A percentile compares a stretch with the other conserved stretches of the same genome.
Conservation (phyloP, 805 yeast species). For the Candida corydali region DNA sequence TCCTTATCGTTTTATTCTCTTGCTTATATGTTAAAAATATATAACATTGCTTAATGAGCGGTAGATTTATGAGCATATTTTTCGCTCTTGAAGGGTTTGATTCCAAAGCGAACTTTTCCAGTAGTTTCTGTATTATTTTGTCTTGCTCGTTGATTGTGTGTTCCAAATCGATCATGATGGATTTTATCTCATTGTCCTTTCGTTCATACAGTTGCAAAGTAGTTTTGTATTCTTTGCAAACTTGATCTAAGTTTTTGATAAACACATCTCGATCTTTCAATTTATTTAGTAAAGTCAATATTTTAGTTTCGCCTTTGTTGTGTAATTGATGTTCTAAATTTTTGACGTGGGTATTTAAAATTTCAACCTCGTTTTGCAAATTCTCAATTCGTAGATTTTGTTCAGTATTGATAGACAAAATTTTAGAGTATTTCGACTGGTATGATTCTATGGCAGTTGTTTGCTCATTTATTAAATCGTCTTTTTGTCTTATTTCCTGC, state of each 20-base stretch:
- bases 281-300: slow-evolving; percentile 1
- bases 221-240: slow-evolving; percentile 17
- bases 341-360: slow-evolving; percentile 13
- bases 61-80: slow-evolving; percentile 20
- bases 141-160: slow-evolving; percentile 19
- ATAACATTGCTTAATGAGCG: slow-evolving; percentile 28
- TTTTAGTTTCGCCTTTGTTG: neutral
- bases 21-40: slow-evolving; percentile 21
- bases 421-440: slow-evolving; percentile 9
- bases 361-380: slow-evolving; percentile 8
- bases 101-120: slow-evolving; percentile 11
- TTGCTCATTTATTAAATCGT: slow-evolving; percentile 13
- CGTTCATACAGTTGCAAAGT: slow-evolving; percentile 12
- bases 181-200: slow-evolving; percentile 10
- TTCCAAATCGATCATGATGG: slow-evolving; percentile 11
- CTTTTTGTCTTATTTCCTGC: slow-evolving; percentile 10
- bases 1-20: slow-evolving; percentile 16
- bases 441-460: slow-evolving; percentile 6
- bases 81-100: slow-evolving; percentile 9
- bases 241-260: slow-evolving; percentile 9
- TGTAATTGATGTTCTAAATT: slow-evolving; percentile 12
- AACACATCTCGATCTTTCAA: slow-evolving; percentile 8
- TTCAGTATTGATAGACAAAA: slow-evolving; percentile 6
- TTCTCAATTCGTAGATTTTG: slow-evolving; percentile 11
- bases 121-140: slow-evolving; percentile 14